These are phyloP conservation scores for Podosphaera xanthii DNA, from an alignment of 2,329 filamentous ascomycete genomes.

Conservation along the genomic window DNA sequence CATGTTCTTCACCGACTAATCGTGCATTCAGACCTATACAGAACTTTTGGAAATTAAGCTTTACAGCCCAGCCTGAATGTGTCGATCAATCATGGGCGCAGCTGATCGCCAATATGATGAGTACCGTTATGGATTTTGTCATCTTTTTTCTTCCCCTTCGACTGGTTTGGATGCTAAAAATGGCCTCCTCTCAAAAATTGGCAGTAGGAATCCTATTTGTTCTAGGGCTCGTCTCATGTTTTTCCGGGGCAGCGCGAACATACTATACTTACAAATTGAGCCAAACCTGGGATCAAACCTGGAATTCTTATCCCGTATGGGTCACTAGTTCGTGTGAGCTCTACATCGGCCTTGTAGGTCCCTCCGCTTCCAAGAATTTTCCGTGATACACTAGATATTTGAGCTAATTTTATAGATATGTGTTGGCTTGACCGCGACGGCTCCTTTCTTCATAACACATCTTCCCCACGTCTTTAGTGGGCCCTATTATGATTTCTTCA, in stretches of 20 bases:
- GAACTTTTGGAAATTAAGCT: slow-evolving; percentile 19
- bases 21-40: slow-evolving; percentile 15
- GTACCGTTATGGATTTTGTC: slow-evolving; percentile 34
- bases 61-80: slow-evolving; percentile 17
- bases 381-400: too few species aligned
- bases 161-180: slow-evolving; percentile 22
- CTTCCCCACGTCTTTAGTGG: too few species aligned
- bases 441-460: too few species aligned
- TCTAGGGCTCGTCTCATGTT: slow-evolving; percentile 25
- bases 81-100: slow-evolving; percentile 28
- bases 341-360: slow-evolving; percentile 18
- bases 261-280: slow-evolving; percentile 17
- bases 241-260: slow-evolving; percentile 19
- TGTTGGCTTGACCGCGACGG: too few species aligned
- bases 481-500: too few species aligned
- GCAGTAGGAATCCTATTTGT: slow-evolving; percentile 26
- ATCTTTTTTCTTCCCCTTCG: slow-evolving; percentile 28
- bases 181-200: slow-evolving; percentile 24
- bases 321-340: slow-evolving; percentile 20
- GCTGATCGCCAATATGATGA: slow-evolving; percentile 31
- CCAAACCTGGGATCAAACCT: slow-evolving; percentile 17
- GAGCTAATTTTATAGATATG: too few species aligned
- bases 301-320: slow-evolving; percentile 18
- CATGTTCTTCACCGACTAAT: background rate
- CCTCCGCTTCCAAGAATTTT: too few species aligned